Base-by-base conservation (phyloP, 1,284 basidiomycete species). In the Malassezia psittaci region DNA sequence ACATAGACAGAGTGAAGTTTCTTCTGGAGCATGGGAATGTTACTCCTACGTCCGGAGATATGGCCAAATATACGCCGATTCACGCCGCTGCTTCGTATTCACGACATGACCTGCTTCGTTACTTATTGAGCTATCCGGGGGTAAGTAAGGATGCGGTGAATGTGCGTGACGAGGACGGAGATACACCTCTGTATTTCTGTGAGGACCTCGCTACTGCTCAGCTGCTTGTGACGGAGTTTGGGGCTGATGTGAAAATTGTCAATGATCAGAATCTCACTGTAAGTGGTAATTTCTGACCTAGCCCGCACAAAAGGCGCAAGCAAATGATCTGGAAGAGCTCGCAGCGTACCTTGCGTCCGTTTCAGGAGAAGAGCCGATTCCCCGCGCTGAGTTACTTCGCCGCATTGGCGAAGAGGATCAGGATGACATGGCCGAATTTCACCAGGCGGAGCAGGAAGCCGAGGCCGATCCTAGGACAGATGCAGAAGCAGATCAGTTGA, bases 41-140 rank as follows among this genome's bases (percentile, higher is more conserved):
- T 33, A 64, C 62, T 2, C 67, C 70, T 9, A 63, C 54, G 11
- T 61, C 56, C 36, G 54, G 62, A 7, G 72, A 74, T 52, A 48
- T 59, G 29, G 62, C 60, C 54, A 64, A 64, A 2, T 74, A 74
- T 47, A 74, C 70, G 15, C 70, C 72, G 0, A 48, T 74, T 1
- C 72, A 74, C 48, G 72, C 72, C 2, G 72, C 72, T 2, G 72
- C 70, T 1, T 74, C 72, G 9, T 74, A 74, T 54, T 62, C 59
- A 0, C 64, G 69, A 4, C 47, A 63, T 38, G 65, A 68, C 1
- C 52, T 73, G 16, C 59, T 74, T 44, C 59, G 65, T 11, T 68
- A 57, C 46, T 64, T 74, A 8, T 52, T 73, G 18, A 48, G 48
- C 11, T 68, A 72, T 45, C 54, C 15, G 58, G 60, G 1, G 59